Base-by-base conservation (phyloP, 2,329 filamentous ascomycete genomes). In the Colletotrichum endophyticum region DNA sequence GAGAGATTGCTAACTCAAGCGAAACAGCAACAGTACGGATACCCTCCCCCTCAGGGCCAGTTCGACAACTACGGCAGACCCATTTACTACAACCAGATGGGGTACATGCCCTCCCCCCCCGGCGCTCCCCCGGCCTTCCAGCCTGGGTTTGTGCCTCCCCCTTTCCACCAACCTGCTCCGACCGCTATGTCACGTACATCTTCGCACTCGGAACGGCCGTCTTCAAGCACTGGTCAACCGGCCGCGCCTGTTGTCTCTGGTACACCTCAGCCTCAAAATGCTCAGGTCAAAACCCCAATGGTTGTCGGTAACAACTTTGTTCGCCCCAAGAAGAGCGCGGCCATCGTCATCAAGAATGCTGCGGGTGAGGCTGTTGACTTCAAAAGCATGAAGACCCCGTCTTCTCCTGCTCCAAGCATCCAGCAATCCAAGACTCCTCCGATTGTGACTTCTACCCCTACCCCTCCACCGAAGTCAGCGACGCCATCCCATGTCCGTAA, bases 331-430 rank as follows among this genome's bases (percentile, higher is more conserved):
- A 95, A 94, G 88, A 95, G 92, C 84, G 93, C 92, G 64, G 93
- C 94, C 2, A 94, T 98, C 79, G 89, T 93, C 66, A 98, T 98
- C 88, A 98, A 95, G 89, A 95, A 95, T 81, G 91, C 94, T 34
- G 91, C 93, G 72, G 96, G 95, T 78, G 95, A 97, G 82, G 91
- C 92, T 34, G 88, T 98, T 15, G 92, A 95, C 80, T 91, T 89
- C 87, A 76, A 73, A 83, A 91, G 86, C 71, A 86, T 91, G 77
- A 92, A 92, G 83, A 84, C 90, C 1, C 91, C 91, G 5, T 86
- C 89, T 3, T 91, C 92, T 3, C 90, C 92, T 8, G 89, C 89
- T 5, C 88, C 91, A 0, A 87, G 87, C 82, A 86, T 84, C n/a
- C 88, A 90, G 68, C 86, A 87, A 73, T 88, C 91, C 70, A 94